These are phyloP conservation scores for Xylariales sp. DNA, from an alignment of 2,329 filamentous ascomycete genomes.

Conservation along the genomic window DNA sequence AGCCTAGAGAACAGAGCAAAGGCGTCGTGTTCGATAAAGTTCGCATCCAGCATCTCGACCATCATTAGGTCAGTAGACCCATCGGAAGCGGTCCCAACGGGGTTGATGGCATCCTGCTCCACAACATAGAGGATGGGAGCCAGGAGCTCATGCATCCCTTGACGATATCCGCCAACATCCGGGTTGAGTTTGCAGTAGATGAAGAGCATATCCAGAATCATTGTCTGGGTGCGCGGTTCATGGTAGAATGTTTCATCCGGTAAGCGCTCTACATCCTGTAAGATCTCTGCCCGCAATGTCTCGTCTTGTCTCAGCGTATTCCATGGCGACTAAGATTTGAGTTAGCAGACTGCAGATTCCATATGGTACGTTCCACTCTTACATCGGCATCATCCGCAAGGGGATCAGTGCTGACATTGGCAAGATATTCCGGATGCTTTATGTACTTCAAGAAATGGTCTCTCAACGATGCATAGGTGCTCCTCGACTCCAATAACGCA, in stretches of 20 bases:
- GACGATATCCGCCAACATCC: conserved; percentile 81
- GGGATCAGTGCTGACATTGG: conserved; percentile 68
- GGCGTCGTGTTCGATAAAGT: conserved; percentile 83
- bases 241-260: conserved; percentile 91
- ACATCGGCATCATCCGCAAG: conserved; percentile 72
- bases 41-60: conserved; percentile 63
- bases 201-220: conserved; percentile 86
- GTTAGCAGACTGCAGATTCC: background rate
- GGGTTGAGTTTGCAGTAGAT: conserved; percentile 92
- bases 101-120: conserved; percentile 72
- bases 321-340: conserved; percentile 74
- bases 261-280: conserved; percentile 90
- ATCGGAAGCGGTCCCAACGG: conserved; percentile 27
- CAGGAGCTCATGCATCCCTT: conserved; percentile 96
- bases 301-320: conserved; percentile 82
- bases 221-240: conserved; percentile 68
- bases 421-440: conserved; percentile 76
- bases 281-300: conserved; percentile 77
- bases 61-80: conserved; percentile 47
- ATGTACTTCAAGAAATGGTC: conserved; percentile 77
- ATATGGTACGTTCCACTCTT: too few relatives aligned
- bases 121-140: conserved; percentile 85
- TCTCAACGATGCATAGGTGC: conserved; percentile 67
- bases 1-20: conserved; percentile 80
- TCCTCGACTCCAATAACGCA: conserved; percentile 62